Conservation (phyloP, 176 grass and related monocot species). For the Avena sativa region DNA sequence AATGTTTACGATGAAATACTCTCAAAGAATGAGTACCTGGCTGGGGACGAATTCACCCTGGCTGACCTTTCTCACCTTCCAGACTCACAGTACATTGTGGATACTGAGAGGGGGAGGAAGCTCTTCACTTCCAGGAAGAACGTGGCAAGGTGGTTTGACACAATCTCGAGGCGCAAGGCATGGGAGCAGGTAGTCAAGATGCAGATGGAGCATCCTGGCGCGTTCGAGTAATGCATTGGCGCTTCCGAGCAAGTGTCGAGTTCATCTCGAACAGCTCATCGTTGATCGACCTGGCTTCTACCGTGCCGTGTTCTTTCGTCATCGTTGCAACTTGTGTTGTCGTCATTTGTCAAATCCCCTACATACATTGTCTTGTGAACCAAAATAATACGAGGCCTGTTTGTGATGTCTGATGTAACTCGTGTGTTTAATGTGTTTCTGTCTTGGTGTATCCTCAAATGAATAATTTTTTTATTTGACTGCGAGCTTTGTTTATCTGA, state of each 20-base stretch:
- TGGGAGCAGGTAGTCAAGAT: slow-evolving; percentile 75
- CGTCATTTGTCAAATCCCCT: background rate
- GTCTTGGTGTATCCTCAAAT: background rate
- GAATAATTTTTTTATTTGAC: slow-evolving; percentile 15
- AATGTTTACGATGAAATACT: slow-evolving; percentile 72
- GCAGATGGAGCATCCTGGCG: slow-evolving; percentile 67
- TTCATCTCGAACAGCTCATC: slow-evolving; percentile 24
- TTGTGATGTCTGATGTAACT: slow-evolving; percentile 9
- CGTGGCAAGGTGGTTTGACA: slow-evolving; percentile 67
- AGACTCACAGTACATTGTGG: slow-evolving; percentile 71
- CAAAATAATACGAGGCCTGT: slow-evolving; percentile 53
- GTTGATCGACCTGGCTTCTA: slow-evolving; percentile 32
- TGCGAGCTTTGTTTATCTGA: background rate
- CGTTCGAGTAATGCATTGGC: slow-evolving; percentile 52
- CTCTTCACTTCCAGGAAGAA: slow-evolving; percentile 75
- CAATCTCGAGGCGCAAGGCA: slow-evolving; percentile 56
- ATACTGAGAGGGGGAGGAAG: slow-evolving; percentile 62
- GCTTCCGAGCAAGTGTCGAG: background rate
- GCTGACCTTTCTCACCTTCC: slow-evolving; percentile 78
- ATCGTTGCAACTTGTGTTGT: background rate
- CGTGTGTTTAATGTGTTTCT: background rate
- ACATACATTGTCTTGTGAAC: slow-evolving; percentile 18
- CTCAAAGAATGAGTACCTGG: slow-evolving; percentile 54
- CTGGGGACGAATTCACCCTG: slow-evolving; percentile 61
- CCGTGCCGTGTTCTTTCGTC: slow-evolving; percentile 30